phyloP scores from a whole-genome alignment of 371 early-diverging fungal species.

The Entomophthora muscae region DNA sequence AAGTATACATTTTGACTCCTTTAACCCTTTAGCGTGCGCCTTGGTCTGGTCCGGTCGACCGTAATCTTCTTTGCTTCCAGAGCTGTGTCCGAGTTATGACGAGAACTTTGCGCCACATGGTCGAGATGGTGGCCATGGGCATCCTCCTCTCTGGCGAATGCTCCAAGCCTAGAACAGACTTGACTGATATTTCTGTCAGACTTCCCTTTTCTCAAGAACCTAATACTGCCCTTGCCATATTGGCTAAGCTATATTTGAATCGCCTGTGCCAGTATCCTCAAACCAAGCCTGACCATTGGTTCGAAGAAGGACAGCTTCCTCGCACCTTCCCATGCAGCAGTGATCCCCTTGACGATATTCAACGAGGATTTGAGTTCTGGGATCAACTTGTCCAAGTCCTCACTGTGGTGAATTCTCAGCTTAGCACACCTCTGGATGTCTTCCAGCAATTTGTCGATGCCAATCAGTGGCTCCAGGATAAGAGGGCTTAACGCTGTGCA shows the following conservation, averaged over 20 bases:
- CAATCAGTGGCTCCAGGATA: constrained; percentile 21
- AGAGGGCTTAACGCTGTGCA: background rate
- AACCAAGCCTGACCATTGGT: background rate
- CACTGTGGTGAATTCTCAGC: constrained; percentile 15
- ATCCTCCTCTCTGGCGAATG: constrained; percentile 29
- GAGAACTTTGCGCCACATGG: constrained; percentile 35
- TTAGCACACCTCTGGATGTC: constrained; percentile 12
- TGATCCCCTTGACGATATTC: constrained; percentile 22
- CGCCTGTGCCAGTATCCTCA: constrained; percentile 10
- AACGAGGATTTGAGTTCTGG: constrained; percentile 30
- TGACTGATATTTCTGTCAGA: constrained; percentile 25
- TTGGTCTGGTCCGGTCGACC: constrained; percentile 46
- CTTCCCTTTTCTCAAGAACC: constrained; percentile 28
- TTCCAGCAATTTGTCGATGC: constrained; percentile 23
- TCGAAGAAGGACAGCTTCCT: constrained; percentile 10
- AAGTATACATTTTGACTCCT: constrained; percentile 4
- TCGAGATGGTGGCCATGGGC: constrained; percentile 36
- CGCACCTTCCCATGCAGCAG: constrained; percentile 21
- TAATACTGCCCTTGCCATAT: constrained; percentile 31
- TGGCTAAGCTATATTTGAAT: constrained; percentile 26
- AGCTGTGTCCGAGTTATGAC: constrained; percentile 39
- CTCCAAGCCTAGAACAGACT: constrained; percentile 29
- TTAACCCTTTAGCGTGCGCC: constrained; percentile 18
- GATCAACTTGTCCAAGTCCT: constrained; percentile 19
- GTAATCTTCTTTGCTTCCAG: constrained; percentile 55